These are phyloP conservation scores for Lasiodiplodia citricola DNA, from an alignment of 2,329 filamentous ascomycete genomes.

Conservation along the genomic window DNA sequence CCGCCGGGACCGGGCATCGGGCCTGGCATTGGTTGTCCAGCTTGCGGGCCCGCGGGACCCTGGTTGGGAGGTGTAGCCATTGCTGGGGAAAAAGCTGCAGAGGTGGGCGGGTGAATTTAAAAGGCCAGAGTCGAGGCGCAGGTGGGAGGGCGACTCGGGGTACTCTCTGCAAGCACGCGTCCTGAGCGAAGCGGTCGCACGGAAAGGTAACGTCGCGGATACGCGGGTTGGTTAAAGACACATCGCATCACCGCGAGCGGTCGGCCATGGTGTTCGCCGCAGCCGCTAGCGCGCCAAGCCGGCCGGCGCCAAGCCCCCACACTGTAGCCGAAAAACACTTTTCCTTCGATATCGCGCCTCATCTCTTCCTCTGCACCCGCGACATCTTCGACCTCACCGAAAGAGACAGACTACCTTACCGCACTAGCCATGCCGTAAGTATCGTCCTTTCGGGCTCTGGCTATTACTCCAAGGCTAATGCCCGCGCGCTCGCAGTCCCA, in stretches of 20 bases:
- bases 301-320: conserved; percentile 20
- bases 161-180: not conserved
- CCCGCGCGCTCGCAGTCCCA: conserved; percentile 23
- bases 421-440: conserved; percentile 74
- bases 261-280: conserved; percentile 22
- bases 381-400: conserved; percentile 38
- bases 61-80: conserved; percentile 23
- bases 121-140: not conserved
- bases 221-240: conserved; percentile 23
- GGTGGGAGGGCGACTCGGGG: not conserved
- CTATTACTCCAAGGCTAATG: conserved; percentile 33
- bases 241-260: conserved; percentile 26
- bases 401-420: conserved; percentile 70
- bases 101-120: not conserved
- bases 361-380: conserved; percentile 20
- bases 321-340: conserved; percentile 21
- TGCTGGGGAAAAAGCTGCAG: not conserved
- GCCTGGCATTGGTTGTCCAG: conserved; percentile 20
- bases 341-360: conserved; percentile 13
- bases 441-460: conserved; percentile 67
- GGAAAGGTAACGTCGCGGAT: not conserved
- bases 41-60: conserved; percentile 11
- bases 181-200: not conserved
- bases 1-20: conserved; percentile 13
- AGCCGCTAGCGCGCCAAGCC: conserved; percentile 20